These are phyloP conservation scores for Sarcocystis neurona DNA, from an alignment of 169 alveolate species.

Conservation along the genomic window DNA sequence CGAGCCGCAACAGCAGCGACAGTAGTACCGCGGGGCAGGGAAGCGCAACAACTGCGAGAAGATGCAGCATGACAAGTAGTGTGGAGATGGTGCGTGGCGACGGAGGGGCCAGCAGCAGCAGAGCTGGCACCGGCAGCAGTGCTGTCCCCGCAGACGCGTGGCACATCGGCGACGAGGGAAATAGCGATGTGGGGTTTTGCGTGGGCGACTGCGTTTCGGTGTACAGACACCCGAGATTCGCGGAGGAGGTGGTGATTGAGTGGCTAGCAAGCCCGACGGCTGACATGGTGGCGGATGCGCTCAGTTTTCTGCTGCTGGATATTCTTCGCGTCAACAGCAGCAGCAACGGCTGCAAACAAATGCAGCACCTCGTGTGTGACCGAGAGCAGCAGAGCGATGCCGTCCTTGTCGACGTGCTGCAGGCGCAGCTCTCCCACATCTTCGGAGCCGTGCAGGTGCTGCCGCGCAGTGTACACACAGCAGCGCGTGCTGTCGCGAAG, in stretches of 20 bases:
- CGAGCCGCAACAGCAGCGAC: neutral
- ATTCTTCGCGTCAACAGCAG: neutral
- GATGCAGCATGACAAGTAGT: too few relatives aligned
- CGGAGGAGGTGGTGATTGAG: neutral
- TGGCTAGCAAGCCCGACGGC: slow-evolving; percentile 33
- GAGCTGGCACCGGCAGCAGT: neutral
- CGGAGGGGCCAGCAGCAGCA: slow-evolving; percentile 27
- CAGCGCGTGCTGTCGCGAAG: neutral
- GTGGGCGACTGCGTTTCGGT: slow-evolving; percentile 21
- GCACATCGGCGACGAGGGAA: neutral
- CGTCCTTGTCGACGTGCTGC: slow-evolving; percentile 15
- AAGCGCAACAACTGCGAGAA: too few relatives aligned
- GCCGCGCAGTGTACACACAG: neutral
- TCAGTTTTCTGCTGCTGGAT: slow-evolving; percentile 1
- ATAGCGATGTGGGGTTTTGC: neutral
- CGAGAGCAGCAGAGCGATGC: slow-evolving; percentile 5
- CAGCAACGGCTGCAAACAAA: neutral
- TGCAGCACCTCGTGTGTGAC: neutral
- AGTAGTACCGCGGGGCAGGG: too few relatives aligned
- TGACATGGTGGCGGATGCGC: slow-evolving; percentile 21
- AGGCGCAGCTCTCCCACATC: neutral
- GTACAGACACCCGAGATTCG: neutral
- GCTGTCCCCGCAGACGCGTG: neutral
- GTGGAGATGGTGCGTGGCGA: too few relatives aligned
- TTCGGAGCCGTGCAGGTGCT: neutral